Conservation (phyloP, 345 rosid species). For the Euphorbia peplus region DNA sequence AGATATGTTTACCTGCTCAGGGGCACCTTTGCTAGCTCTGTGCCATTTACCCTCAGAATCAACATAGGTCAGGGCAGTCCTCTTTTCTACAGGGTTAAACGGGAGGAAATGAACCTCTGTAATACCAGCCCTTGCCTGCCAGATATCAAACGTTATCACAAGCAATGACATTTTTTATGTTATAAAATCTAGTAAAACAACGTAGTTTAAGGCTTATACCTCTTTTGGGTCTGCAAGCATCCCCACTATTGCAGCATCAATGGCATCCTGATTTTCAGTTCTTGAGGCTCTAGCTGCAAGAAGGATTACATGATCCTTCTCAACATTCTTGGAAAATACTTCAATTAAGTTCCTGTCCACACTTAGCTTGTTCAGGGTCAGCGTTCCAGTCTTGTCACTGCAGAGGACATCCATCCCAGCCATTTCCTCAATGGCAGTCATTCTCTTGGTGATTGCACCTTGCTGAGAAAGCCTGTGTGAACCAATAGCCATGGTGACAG, state of each 20-base stretch:
- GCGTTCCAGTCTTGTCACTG: slow-evolving; percentile 90
- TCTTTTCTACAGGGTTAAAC: slow-evolving; percentile 88
- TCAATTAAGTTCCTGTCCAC: slow-evolving; percentile 75
- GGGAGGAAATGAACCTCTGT: slow-evolving; percentile 81
- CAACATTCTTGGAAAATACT: slow-evolving; percentile 72
- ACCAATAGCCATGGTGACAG: slow-evolving; percentile 97
- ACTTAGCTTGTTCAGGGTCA: slow-evolving; percentile 73
- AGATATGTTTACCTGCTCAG: slow-evolving; percentile 61
- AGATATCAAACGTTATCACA: not conserved
- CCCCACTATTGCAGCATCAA: slow-evolving; percentile 90
- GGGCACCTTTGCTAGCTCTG: slow-evolving; percentile 91
- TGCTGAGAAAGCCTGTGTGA: slow-evolving; percentile 80
- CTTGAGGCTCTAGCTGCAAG: slow-evolving; percentile 92
- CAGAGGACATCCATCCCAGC: slow-evolving; percentile 96
- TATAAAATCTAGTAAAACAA: slow-evolving; percentile 9
- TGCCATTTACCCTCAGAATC: slow-evolving; percentile 76
- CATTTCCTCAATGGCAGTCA: slow-evolving; percentile 97
- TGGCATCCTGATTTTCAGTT: slow-evolving; percentile 82
- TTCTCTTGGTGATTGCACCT: slow-evolving; percentile 92
- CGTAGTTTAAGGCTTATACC: slow-evolving; percentile 29
- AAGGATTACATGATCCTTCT: slow-evolving; percentile 63
- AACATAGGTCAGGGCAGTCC: slow-evolving; percentile 84
- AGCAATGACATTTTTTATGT: not conserved
- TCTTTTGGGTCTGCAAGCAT: slow-evolving; percentile 98
- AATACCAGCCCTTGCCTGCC: slow-evolving; percentile 77